Percentiles rank a stretch among this genome's conserved stretches.
phyloP scores from a whole-genome alignment of 495 filamentous ascomycete genomes.

The Penicillium dipodomyicola region DNA sequence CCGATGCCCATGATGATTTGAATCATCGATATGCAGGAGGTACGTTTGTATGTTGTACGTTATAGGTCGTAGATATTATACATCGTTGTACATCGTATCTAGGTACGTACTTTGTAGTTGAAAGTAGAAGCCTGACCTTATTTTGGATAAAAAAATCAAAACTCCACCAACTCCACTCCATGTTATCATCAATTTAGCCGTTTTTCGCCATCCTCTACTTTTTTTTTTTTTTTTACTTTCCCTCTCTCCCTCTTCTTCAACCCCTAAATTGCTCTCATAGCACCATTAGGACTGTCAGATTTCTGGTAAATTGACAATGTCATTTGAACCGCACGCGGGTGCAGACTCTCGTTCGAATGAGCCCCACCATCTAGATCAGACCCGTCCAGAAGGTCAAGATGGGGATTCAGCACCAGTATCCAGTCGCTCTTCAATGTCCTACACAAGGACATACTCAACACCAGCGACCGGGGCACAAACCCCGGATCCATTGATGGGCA shows the following conservation, averaged over 20 bases:
- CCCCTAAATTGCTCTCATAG: neutral
- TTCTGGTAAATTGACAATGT: slow-evolving; percentile 8
- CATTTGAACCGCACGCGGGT: slow-evolving; percentile 10
- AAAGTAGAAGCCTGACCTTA: neutral
- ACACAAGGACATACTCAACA: slow-evolving; percentile 20
- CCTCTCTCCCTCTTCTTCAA: neutral
- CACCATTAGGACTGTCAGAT: neutral
- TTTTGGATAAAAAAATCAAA: neutral
- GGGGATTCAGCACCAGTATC: slow-evolving; percentile 21
- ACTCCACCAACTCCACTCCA: slow-evolving; percentile 5
- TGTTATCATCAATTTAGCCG: neutral
- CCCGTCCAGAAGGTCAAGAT: neutral
- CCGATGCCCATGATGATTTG: neutral
- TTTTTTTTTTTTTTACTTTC: too few relatives aligned
- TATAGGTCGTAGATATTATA: too few relatives aligned
- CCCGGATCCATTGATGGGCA: slow-evolving; percentile 24
- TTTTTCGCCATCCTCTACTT: neutral
- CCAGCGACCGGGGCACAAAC: slow-evolving; percentile 28
- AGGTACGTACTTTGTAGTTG: neutral
- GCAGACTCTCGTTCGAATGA: slow-evolving; percentile 12
- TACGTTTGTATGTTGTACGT: neutral
- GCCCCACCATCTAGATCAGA: neutral
- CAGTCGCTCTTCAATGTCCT: slow-evolving; percentile 23
- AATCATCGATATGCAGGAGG: neutral
- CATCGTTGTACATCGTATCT: too few relatives aligned